Percentiles rank a stretch among this genome's conserved stretches.
Conservation (phyloP, 148 eudicot species). For the Cornus florida region DNA sequence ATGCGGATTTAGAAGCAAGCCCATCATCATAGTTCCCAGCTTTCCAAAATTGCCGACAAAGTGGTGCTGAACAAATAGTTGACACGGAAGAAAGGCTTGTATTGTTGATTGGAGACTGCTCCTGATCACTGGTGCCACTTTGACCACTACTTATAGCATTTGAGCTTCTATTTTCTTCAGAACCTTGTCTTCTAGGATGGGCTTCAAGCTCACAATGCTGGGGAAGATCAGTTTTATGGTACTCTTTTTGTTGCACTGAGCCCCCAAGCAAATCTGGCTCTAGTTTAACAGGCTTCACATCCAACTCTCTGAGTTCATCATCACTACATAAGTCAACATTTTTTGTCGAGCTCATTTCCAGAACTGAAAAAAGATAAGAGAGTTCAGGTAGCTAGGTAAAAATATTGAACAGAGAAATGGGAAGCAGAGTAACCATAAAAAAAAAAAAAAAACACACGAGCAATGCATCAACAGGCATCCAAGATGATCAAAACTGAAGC, state of each 20-base stretch:
- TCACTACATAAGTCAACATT: conserved; percentile 16
- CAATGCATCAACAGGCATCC: not conserved
- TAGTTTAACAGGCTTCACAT: conserved; percentile 38
- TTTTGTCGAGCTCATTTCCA: conserved; percentile 14
- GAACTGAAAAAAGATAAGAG: conserved; percentile 1
- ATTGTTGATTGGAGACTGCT: conserved; percentile 42
- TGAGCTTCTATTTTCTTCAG: conserved; percentile 33
- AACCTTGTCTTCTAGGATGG: conserved; percentile 32
- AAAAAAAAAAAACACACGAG: not conserved
- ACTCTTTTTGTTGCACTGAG: conserved; percentile 24
- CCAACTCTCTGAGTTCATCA: conserved; percentile 35
- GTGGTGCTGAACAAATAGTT: conserved; percentile 67
- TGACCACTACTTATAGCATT: conserved; percentile 29
- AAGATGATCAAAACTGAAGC: not conserved
- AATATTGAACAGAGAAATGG: not conserved
- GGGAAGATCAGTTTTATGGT: conserved; percentile 14
- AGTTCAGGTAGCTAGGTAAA: not conserved
- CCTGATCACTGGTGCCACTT: conserved; percentile 41
- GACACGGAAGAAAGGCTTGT: conserved; percentile 48
- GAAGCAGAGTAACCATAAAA: not conserved
- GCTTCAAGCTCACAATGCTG: conserved; percentile 16
- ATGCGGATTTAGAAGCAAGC: conserved; percentile 39
- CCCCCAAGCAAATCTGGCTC: conserved; percentile 31
- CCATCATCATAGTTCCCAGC: conserved; percentile 71
- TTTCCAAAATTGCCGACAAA: conserved; percentile 96